phyloP scores from a whole-genome alignment of 208 protist genomes.

The Trypanosomatidae sp. region DNA sequence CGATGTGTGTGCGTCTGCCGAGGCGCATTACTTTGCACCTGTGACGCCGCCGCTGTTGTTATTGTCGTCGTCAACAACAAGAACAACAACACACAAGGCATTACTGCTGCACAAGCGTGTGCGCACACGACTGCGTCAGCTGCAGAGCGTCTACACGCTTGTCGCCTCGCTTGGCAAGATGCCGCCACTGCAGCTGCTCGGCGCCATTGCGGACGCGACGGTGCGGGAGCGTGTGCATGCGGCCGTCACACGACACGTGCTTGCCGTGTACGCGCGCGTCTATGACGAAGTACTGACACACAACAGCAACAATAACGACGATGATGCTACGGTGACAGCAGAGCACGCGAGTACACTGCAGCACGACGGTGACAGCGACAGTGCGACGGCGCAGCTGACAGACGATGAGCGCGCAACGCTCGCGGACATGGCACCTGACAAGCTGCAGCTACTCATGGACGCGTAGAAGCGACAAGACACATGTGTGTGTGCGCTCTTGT shows the following conservation, averaged over 20 bases:
- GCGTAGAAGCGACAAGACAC: background rate
- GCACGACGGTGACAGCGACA: no score
- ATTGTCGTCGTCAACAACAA: no score
- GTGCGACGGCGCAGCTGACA: background rate
- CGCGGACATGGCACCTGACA: background rate
- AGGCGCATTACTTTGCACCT: no score
- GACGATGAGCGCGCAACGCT: background rate
- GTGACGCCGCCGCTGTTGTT: no score
- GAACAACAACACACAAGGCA: no score
- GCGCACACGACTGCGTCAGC: no score
- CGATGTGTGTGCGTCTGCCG: no score
- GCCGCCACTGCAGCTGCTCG: constrained; percentile 33
- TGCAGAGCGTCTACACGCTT: constrained; percentile 37
- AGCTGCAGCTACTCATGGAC: background rate
- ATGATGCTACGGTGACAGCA: no score
- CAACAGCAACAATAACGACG: no score
- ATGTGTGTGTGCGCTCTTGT: background rate
- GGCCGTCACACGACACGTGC: constrained; percentile 7
- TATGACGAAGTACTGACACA: no score
- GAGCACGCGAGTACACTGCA: no score
- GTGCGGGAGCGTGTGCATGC: constrained; percentile 11
- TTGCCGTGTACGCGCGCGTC: background rate
- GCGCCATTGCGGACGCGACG: constrained; percentile 9
- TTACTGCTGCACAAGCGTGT: no score
- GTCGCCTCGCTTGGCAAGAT: constrained; percentile 30